These are phyloP conservation scores for Helichrysum umbraculigerum DNA, from an alignment of 129 eudicot genomes.

Conservation along the genomic window DNA sequence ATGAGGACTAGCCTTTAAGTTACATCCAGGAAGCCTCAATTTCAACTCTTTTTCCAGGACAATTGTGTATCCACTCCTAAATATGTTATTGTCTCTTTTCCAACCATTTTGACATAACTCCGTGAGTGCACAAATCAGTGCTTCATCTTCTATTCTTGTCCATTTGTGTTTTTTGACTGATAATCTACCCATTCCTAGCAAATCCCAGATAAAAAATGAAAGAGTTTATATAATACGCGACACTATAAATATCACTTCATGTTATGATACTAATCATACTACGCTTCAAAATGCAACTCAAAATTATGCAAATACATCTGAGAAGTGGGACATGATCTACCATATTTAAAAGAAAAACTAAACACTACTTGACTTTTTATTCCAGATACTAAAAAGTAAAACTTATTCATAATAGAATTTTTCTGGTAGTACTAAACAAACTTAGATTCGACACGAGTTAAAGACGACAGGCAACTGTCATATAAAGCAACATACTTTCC, in stretches of 20 bases:
- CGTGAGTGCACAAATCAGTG: conserved; percentile 41
- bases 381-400: no score
- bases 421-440: no score
- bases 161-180: conserved; percentile 40
- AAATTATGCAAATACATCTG: not conserved
- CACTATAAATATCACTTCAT: not conserved
- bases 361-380: no score
- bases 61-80: conserved; percentile 41
- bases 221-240: not conserved
- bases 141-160: conserved; percentile 46
- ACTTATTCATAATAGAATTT: no score
- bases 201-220: not conserved
- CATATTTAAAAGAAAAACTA: no score
- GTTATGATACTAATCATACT: not conserved
- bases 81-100: conserved; percentile 41
- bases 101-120: conserved; percentile 43
- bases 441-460: no score
- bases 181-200: conserved; percentile 40
- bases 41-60: conserved; percentile 39
- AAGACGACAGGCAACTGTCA: no score
- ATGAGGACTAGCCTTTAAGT: conserved; percentile 44
- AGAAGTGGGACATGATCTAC: not conserved
- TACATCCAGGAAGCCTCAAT: conserved; percentile 45
- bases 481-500: no score
- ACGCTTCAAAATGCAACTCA: not conserved